Evolutionary conservation across 257 asterid genomes (phyloP), one percentile per base, ranked within the genome.

Genomic region (Solanum dulcamara): DNA sequence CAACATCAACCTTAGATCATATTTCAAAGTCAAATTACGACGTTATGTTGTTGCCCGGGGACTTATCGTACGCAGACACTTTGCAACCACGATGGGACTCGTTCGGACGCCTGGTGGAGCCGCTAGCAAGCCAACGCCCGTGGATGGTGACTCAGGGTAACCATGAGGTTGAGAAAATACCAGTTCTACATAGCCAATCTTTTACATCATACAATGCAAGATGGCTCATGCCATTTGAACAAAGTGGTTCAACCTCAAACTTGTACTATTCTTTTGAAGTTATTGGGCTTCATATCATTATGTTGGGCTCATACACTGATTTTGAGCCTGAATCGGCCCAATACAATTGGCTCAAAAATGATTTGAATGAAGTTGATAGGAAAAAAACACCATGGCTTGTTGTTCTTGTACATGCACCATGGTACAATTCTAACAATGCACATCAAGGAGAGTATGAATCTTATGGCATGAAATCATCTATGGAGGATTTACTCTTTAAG

Each of bases 131-230:
- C 88, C 24, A 35, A 6, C 89, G 98, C 70, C 98, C 98, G 0
- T 96, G 98, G 99, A 96, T 96, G 99, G 98, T 93, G 67, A 95
- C 97, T 5, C 92, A 93, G 12, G 99, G 99, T 38, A 95, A 96
- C 93, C 99, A 96, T 84, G 99, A 95, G 71, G 10, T 89, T 26
- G 99, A 96, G 86, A 88, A 83, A 24, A 90, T 93, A 37, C 91
- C 94, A 0, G 0, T 57, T 3, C 0, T 93, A 37, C 93, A 92
- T 7, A 2, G 5, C 1, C 14, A 74, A 0, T 22, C 85, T 1
- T 96, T 96, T 80, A 92, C 91, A 1, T 75, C 98, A 6, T 96
- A 95, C 85, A 94, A 93, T 55, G 93, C 96, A 10, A 91, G 99
- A 85, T 96, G 99, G 99, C 82, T 33, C 1, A 96, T 96, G 99